A percentile compares a stretch with the other conserved stretches of the same genome.
Evolutionary conservation across 257 asterid genomes (phyloP).

Genomic region (Voacanga thouarsii): DNA sequence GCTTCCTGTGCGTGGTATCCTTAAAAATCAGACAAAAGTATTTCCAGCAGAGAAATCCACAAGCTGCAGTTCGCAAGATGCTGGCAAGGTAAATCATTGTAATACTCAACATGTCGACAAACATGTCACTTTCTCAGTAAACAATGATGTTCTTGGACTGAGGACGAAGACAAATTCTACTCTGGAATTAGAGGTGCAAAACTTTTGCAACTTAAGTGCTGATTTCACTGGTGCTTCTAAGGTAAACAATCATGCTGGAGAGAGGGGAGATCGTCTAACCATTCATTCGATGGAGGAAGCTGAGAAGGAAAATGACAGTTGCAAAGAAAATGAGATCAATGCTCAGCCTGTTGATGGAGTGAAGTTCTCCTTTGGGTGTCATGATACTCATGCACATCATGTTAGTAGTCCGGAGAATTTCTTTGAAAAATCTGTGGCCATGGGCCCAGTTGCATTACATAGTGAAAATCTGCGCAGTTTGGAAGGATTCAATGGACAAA

Average conservation of each 20-base stretch:
- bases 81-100: slow-evolving; percentile 18
- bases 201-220: slow-evolving; percentile 9
- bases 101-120: slow-evolving; percentile 28
- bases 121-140: slow-evolving; percentile 43
- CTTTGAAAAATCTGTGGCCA: slow-evolving; percentile 20
- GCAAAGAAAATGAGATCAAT: slow-evolving; percentile 25
- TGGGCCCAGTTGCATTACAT: slow-evolving; percentile 23
- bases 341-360: slow-evolving; percentile 29
- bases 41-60: slow-evolving; percentile 22
- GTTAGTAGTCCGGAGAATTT: slow-evolving; percentile 13
- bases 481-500: slow-evolving; percentile 21
- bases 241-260: slow-evolving; percentile 12
- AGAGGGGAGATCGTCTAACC: slow-evolving; percentile 16
- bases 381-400: slow-evolving; percentile 18
- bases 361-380: slow-evolving; percentile 14
- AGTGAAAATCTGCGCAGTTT: slow-evolving; percentile 20
- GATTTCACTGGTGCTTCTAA: slow-evolving; percentile 23
- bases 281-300: slow-evolving; percentile 27
- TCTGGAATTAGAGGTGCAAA: slow-evolving; percentile 18
- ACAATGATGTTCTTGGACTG: slow-evolving; percentile 26
- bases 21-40: slow-evolving; percentile 25
- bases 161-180: slow-evolving; percentile 22
- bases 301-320: slow-evolving; percentile 19
- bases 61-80: slow-evolving; percentile 25
- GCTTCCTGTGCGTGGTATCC: slow-evolving; percentile 33